Evolutionary conservation across 805 yeast genomes (phyloP).

Genomic region (Zygosaccharomyces gambellarensis): DNA sequence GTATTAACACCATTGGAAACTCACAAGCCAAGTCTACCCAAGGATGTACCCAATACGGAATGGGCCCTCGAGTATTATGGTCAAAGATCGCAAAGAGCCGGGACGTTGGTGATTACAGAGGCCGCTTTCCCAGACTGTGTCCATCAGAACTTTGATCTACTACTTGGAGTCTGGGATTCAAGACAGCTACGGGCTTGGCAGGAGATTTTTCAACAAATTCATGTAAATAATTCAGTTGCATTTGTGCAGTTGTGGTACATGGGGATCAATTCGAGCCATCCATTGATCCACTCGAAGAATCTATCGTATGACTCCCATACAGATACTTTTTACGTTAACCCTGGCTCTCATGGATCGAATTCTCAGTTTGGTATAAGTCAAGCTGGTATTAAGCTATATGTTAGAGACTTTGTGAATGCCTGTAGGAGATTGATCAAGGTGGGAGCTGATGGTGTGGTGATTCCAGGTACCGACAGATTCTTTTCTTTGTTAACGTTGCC

Average conservation of each 20-base stretch:
- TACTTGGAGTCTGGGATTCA: constrained; percentile 50
- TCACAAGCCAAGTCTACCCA: constrained; percentile 37
- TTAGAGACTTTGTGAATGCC: constrained; percentile 41
- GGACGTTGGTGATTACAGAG: constrained; percentile 57
- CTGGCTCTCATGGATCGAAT: constrained; percentile 34
- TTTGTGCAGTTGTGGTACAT: constrained; percentile 52
- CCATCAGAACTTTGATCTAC: constrained; percentile 28
- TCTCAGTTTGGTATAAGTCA: constrained; percentile 34
- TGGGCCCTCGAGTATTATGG: constrained; percentile 49
- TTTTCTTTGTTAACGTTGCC: constrained; percentile 37
- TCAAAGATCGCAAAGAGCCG: constrained; percentile 51
- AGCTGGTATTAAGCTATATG: constrained; percentile 38
- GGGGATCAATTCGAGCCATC: constrained; percentile 37
- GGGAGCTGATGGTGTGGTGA: constrained; percentile 59
- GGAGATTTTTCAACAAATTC: constrained; percentile 45
- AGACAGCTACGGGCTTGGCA: constrained; percentile 48
- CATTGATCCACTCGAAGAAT: constrained; percentile 15
- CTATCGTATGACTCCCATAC: constrained; percentile 28
- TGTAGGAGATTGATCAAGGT: constrained; percentile 40
- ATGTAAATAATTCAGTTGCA: constrained; percentile 43
- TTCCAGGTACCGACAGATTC: constrained; percentile 61
- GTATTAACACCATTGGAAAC: constrained; percentile 46
- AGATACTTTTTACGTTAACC: not conserved
- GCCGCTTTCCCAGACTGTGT: constrained; percentile 42
- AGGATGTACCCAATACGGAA: constrained; percentile 41